Conservation (phyloP, 1,284 basidiomycete genomes). For the Wallemia hederae region DNA sequence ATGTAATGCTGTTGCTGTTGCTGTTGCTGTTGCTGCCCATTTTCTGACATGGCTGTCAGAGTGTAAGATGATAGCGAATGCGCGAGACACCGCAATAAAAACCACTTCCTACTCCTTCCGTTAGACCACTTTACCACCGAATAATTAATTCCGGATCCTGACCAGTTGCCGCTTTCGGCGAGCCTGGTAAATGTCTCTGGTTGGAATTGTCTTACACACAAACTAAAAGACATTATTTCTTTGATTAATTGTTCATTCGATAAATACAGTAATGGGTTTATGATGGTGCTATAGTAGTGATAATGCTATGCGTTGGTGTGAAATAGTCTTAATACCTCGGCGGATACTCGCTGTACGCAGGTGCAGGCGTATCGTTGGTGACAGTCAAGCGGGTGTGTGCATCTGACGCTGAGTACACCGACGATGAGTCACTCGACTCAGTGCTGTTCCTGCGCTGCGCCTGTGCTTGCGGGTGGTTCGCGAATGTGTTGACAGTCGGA, state of each 20-base stretch:
- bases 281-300: too few relatives aligned
- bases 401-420: neutral
- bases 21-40: neutral
- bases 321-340: too few relatives aligned
- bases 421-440: neutral
- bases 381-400: neutral
- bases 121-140: too few relatives aligned
- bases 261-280: too few relatives aligned
- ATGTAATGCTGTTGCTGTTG: neutral
- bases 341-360: neutral
- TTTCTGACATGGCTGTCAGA: neutral
- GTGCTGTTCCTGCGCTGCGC: neutral
- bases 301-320: too few relatives aligned
- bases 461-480: too few relatives aligned
- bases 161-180: too few relatives aligned
- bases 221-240: too few relatives aligned
- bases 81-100: neutral
- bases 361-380: neutral
- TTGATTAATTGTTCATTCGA: too few relatives aligned
- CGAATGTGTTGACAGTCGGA: too few relatives aligned
- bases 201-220: too few relatives aligned
- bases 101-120: neutral
- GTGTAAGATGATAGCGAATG: neutral
- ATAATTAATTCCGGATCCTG: neutral
- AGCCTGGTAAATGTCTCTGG: too few relatives aligned